Evolutionary conservation across 2,329 filamentous ascomycete genomes (phyloP), one percentile per base, ranked within the genome.

Genomic region (Phialocephala sp.): DNA sequence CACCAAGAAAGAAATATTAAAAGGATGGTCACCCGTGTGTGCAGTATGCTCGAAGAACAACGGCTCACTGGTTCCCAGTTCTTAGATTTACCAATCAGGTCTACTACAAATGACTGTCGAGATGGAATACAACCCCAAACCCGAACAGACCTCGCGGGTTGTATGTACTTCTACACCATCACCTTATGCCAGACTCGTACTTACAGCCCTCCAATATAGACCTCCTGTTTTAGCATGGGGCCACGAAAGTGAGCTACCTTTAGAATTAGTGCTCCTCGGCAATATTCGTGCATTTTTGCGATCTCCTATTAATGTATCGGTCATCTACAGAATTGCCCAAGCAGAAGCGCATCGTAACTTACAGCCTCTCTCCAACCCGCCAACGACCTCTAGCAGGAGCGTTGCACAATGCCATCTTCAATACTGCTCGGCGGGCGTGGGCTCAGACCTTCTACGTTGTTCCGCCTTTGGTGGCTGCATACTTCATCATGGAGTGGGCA

Each of bases 401-500:
- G 67, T 80, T 84, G 71, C 82, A 93, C 80, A 91, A 89, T 73
- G 93, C 93, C 76, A 80, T 97, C 82, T 97, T 97, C 90, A 98
- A 98, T 87, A 89, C 88, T 74, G 94, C 91, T 85, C 89, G 94
- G 78, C 89, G 94, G 74, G 90, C 89, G 80, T 88, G 88, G 79
- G 81, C 85, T 73, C 94, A 97, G 85, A 87, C 95, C 72, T 87
- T 97, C 73, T 98, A 93, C 86, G 89, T 93, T 81, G 85, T 89
- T n/a, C 91, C 94, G 64, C 90, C 93, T 45, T 82, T 96, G 74
- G 73, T 94, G 69, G 80, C 83, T 72, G 93, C 86, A 72, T 98
- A 97, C 83, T 88, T 89, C 77, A 77, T 87, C 72, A 90, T 97
- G 89, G 82, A 90, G 77, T 97, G 94, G 94, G 93, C 93, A 71